These are phyloP conservation scores for Mimosa bimucronata DNA, from an alignment of 306 rosid species.

Conservation along the genomic window DNA sequence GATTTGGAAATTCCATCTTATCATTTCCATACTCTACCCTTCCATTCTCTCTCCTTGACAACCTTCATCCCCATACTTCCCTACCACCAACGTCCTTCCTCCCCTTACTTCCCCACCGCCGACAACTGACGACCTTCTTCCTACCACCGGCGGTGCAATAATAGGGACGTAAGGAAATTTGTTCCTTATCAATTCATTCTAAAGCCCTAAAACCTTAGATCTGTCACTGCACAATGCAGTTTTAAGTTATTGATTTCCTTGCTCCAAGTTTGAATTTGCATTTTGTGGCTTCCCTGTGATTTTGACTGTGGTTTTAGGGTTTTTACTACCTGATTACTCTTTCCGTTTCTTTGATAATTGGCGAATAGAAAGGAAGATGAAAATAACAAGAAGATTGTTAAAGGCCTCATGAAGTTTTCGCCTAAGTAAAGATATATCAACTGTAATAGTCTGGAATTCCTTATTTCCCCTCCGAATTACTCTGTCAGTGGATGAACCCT, in stretches of 20 bases:
- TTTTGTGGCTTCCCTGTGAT: not conserved
- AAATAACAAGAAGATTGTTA: conserved; percentile 78
- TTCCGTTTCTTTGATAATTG: conserved; percentile 43
- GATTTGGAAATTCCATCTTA: too few relatives aligned
- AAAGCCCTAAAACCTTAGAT: conserved; percentile 5
- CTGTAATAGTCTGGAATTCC: conserved; percentile 67
- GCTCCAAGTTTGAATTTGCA: not conserved
- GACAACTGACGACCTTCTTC: too few relatives aligned
- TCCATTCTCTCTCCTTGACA: too few relatives aligned
- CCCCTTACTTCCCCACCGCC: too few relatives aligned
- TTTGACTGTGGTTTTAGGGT: conserved; percentile 34
- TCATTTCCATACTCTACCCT: too few relatives aligned
- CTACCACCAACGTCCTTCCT: too few relatives aligned
- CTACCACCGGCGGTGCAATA: too few relatives aligned
- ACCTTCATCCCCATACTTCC: too few relatives aligned
- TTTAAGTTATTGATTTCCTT: too few relatives aligned
- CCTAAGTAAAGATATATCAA: conserved; percentile 81
- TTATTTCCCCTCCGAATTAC: not conserved
- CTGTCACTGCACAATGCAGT: not conserved
- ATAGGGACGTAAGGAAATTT: too few relatives aligned
- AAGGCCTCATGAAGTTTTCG: conserved; percentile 88
- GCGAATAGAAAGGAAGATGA: conserved; percentile 76
- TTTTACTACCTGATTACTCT: not conserved
- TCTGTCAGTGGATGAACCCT: too few relatives aligned
- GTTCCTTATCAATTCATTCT: too few relatives aligned